Evolutionary conservation across 345 rosid genomes (phyloP).

Genomic region (Erodium maritimum): DNA sequence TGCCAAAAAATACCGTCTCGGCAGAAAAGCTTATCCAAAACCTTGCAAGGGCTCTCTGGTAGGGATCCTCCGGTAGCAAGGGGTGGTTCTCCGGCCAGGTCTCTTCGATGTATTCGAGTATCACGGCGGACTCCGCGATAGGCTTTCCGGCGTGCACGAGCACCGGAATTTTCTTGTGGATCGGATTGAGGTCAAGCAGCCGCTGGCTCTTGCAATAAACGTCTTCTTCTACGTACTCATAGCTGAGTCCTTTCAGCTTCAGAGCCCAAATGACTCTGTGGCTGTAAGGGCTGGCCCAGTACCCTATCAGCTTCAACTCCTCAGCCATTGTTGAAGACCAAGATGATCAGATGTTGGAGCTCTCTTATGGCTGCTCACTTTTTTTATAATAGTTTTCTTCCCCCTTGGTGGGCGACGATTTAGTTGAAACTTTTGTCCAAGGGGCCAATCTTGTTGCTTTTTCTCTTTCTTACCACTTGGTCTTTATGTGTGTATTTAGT

Average conservation of each 20-base stretch:
- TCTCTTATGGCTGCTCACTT: too few relatives aligned
- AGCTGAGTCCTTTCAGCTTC: constrained; percentile 7
- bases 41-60: constrained; percentile 1
- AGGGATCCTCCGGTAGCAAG: constrained; percentile 11
- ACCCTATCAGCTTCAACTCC: constrained; percentile 9
- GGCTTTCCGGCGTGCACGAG: constrained; percentile 8
- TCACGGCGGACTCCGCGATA: constrained; percentile 8
- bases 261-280: constrained; percentile 10
- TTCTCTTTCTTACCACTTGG: too few relatives aligned
- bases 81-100: constrained; percentile 14
- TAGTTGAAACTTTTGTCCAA: too few relatives aligned
- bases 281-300: constrained; percentile 7
- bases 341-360: too few relatives aligned
- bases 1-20: not conserved
- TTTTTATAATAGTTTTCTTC: too few relatives aligned
- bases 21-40: constrained; percentile 6
- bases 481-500: too few relatives aligned
- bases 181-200: constrained; percentile 7
- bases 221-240: constrained; percentile 11
- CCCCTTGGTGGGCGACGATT: too few relatives aligned
- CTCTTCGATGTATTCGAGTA: constrained; percentile 13
- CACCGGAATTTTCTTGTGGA: constrained; percentile 10
- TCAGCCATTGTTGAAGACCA: constrained; percentile 1
- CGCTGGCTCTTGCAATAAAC: constrained; percentile 1
- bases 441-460: too few relatives aligned